Conservation (phyloP, 2,329 filamentous ascomycete genomes). For the Onygenales sp. region DNA sequence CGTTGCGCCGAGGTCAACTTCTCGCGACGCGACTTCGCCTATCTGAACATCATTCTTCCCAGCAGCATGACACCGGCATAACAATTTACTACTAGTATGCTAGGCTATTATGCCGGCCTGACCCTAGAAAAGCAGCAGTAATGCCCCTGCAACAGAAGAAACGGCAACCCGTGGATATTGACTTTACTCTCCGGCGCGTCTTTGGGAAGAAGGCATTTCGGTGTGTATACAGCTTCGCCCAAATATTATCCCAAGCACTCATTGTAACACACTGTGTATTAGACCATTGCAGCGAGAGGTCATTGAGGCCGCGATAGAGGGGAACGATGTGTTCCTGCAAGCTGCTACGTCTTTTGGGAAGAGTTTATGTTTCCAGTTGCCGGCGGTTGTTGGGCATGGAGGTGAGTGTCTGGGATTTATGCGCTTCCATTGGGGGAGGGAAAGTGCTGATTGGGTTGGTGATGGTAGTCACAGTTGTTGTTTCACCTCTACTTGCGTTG, state of each 20-base stretch:
- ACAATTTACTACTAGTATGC: background rate
- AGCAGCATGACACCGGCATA: background rate
- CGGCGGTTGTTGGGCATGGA: constrained; percentile 77
- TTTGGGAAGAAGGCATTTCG: constrained; percentile 68
- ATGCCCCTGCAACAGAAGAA: constrained; percentile 19
- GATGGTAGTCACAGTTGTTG: constrained; percentile 67
- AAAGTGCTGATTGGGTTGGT: constrained; percentile 10
- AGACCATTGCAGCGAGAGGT: constrained; percentile 83
- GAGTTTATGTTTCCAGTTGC: constrained; percentile 91
- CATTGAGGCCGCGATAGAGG: constrained; percentile 68
- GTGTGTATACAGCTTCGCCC: constrained; percentile 32
- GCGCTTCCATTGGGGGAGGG: background rate
- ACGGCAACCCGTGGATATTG: constrained; percentile 47
- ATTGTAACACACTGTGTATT: background rate
- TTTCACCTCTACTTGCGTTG: constrained; percentile 78
- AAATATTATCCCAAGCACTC: background rate
- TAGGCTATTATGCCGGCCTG: background rate
- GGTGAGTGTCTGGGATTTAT: constrained; percentile 45
- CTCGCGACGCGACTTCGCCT: background rate
- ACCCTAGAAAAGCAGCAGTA: constrained; percentile 9
- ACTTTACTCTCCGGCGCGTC: constrained; percentile 63
- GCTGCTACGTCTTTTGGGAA: constrained; percentile 73
- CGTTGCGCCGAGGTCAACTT: constrained; percentile 2
- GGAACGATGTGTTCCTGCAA: constrained; percentile 87
- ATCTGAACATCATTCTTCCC: background rate